These are phyloP conservation scores for Zasmidium angulare DNA, from an alignment of 2,329 filamentous ascomycete genomes.

Conservation along the genomic window DNA sequence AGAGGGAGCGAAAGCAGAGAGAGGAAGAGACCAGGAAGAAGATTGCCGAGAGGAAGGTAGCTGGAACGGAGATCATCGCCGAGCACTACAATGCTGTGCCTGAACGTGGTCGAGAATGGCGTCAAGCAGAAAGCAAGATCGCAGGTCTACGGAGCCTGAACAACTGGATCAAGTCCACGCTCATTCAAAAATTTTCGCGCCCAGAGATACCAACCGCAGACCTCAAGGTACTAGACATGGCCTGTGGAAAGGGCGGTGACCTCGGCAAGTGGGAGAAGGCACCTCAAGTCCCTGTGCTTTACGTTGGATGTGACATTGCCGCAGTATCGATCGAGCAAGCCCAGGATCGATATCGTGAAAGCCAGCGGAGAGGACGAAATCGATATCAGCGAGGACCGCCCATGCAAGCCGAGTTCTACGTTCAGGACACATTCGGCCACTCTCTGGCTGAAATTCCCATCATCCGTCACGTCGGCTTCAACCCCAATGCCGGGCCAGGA, in stretches of 20 bases:
- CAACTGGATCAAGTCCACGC: slow-evolving; percentile 97
- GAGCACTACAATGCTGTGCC: slow-evolving; percentile 97
- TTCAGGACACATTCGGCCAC: slow-evolving; percentile 90
- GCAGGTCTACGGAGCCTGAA: slow-evolving; percentile 93
- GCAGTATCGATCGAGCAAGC: slow-evolving; percentile 91
- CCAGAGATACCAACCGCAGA: slow-evolving; percentile 48
- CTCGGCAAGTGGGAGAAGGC: slow-evolving; percentile 94
- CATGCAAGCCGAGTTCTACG: slow-evolving; percentile 78
- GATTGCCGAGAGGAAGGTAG: slow-evolving; percentile 11
- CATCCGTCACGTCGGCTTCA: slow-evolving; percentile 83
- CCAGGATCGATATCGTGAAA: slow-evolving; percentile 69
- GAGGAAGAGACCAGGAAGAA: slow-evolving; percentile 43
- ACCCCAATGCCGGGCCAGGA: slow-evolving; percentile 64
- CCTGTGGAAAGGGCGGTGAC: slow-evolving; percentile 95
- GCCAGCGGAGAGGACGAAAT: slow-evolving; percentile 36
- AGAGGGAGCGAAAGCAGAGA: slow-evolving; percentile 48
- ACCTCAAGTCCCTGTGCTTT: slow-evolving; percentile 85
- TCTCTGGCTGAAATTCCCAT: slow-evolving; percentile 78
- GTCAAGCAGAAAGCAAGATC: slow-evolving; percentile 89
- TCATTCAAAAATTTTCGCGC: slow-evolving; percentile 89
- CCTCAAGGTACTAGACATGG: slow-evolving; percentile 85
- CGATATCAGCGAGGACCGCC: slow-evolving; percentile 39
- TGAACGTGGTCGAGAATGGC: slow-evolving; percentile 90
- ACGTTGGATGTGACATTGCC: slow-evolving; percentile 91
- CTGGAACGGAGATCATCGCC: slow-evolving; percentile 68